Conservation (phyloP, 2,329 filamentous ascomycete species). For the Cladobotryum protrusum region DNA sequence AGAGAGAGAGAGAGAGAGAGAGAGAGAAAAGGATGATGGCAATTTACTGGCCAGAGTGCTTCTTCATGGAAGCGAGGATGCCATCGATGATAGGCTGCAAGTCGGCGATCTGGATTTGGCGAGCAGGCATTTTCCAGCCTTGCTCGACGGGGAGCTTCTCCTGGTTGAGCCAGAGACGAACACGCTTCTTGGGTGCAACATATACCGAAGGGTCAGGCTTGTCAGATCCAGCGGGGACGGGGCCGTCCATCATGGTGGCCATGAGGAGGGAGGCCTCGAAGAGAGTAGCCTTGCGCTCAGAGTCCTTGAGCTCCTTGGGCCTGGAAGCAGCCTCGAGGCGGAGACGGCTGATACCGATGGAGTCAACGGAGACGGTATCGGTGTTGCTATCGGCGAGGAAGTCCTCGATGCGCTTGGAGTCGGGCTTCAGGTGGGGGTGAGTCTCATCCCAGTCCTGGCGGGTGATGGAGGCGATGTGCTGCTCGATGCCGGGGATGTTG, state of each 20-base stretch:
- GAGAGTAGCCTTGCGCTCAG: background rate
- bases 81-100: background rate
- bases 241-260: slow-evolving; percentile 9
- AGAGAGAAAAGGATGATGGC: background rate
- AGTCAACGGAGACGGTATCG: slow-evolving; percentile 3
- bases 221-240: background rate
- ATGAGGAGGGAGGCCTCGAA: slow-evolving; percentile 11
- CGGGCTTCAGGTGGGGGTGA: background rate
- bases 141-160: slow-evolving; percentile 10
- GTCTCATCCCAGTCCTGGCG: slow-evolving; percentile 6
- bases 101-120: background rate
- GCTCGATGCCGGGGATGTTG: slow-evolving; percentile 11
- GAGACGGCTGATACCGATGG: slow-evolving; percentile 7
- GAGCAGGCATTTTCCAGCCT: slow-evolving; percentile 9
- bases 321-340: background rate
- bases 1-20: background rate
- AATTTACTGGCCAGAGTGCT: background rate
- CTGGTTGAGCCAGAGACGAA: slow-evolving; percentile 8
- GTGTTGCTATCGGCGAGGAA: slow-evolving; percentile 10
- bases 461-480: slow-evolving; percentile 10
- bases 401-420: slow-evolving; percentile 2
- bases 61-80: background rate
- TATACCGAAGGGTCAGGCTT: background rate
- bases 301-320: background rate
- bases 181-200: slow-evolving; percentile 8